Base-by-base conservation (phyloP, 1,284 basidiomycete genomes). In the Ceratorhiza oryzae-sativae region DNA sequence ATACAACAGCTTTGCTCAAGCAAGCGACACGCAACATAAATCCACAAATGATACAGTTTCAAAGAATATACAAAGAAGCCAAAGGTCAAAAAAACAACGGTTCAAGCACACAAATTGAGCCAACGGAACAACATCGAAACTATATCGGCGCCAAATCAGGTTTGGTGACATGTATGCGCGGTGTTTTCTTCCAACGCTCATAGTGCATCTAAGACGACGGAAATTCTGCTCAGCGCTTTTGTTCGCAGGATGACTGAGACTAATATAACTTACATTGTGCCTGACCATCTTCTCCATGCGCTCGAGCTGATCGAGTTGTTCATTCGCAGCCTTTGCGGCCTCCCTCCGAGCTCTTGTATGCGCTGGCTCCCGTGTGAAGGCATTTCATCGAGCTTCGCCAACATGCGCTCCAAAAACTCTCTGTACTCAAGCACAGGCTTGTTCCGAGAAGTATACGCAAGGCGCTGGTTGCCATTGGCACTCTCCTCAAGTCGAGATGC, bases 281-380 rank as follows among this genome's bases (percentile, higher is more conserved):
- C 53, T 51, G 39, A 70, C 42, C 65, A 70, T 70, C 65, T 70
- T 70, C 65, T 70, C 65, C 65, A 70, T 70, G 13, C 65, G 51
- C 13, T 46, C 42, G 25, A 70, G 42, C 25, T 70, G 36, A 20
- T 70, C 53, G 30, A 70, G 41, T 23, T 70, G 65, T 15, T 58
- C 34, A 12, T 58, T 36, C 9, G 45, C 30, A 25, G 45, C 46
- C 4, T 4, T 46, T 13, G 41, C 65, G 10, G 34, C 51, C 53
- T 41, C 25, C 53, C 41, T 56, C 20, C 65, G 65, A 20, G 65
- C 41, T 12, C 34, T 23, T 15, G 4, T 3, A 70, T 41, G n/a
- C 53, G 36, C 9, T 41, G 25, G 25, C 55, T 53, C 30, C 65
- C 53, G 39, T 45, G 20, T 9, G 51, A 56, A 20, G 39, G 53